phyloP scores from a whole-genome alignment of 345 rosid genomes.

The Salix arbutifolia region DNA sequence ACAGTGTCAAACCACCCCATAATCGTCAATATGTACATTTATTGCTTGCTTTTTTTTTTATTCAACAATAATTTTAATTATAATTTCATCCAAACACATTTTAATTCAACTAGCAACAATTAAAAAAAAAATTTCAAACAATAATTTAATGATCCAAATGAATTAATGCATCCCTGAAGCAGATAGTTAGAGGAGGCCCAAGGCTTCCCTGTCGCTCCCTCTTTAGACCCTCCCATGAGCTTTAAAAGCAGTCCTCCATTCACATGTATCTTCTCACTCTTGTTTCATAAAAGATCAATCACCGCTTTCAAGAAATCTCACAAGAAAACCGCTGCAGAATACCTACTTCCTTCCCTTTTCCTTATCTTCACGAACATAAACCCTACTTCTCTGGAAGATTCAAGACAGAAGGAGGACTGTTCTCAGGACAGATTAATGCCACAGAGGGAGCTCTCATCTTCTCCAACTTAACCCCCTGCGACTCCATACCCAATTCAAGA shows the following conservation, averaged over 20 bases:
- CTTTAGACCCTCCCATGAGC: background rate
- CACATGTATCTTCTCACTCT: slow-evolving; percentile 39
- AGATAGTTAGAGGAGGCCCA: background rate
- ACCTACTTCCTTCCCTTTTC: slow-evolving; percentile 4
- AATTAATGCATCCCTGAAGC: background rate
- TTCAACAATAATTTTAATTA: too few relatives aligned
- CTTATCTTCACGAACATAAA: background rate
- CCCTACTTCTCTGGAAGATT: too few relatives aligned
- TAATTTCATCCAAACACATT: too few relatives aligned
- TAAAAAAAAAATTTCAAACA: too few relatives aligned
- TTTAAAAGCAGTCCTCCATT: background rate
- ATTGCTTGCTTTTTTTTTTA: too few relatives aligned
- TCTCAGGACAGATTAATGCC: too few relatives aligned
- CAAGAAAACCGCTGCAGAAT: slow-evolving; percentile 26
- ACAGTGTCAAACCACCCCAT: too few relatives aligned
- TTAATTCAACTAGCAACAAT: too few relatives aligned
- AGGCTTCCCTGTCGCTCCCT: background rate
- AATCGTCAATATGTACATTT: too few relatives aligned
- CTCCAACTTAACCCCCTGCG: background rate
- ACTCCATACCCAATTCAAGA: background rate
- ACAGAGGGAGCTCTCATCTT: background rate
- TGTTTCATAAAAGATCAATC: background rate
- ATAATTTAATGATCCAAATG: too few relatives aligned
- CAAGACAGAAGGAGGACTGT: too few relatives aligned
- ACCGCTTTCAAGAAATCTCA: slow-evolving; percentile 23